A percentile compares a stretch with the other conserved stretches of the same genome.
phyloP scores from a whole-genome alignment of 371 early-diverging fungal species.

The Cokeromyces recurvatus region DNA sequence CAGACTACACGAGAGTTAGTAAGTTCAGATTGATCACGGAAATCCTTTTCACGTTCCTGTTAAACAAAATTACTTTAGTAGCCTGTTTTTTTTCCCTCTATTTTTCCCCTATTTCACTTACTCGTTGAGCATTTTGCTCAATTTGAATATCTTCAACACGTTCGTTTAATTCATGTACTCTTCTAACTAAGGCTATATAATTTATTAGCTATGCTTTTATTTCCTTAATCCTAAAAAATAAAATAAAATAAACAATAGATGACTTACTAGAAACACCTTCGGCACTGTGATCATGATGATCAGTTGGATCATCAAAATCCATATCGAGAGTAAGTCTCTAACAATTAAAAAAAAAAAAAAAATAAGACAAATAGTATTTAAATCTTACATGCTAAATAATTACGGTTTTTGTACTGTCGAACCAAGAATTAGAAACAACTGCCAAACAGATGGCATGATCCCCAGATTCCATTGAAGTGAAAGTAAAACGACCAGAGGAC shows the following conservation, averaged over 20 bases:
- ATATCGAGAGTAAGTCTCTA: slow-evolving; percentile 68
- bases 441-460: slow-evolving; percentile 87
- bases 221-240: too few species aligned
- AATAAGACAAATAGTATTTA: too few species aligned
- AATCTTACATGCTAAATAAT: slow-evolving; percentile 33
- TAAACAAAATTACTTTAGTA: background rate
- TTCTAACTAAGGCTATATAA: slow-evolving; percentile 57
- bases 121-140: slow-evolving; percentile 88
- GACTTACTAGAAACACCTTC: slow-evolving; percentile 52
- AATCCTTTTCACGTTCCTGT: slow-evolving; percentile 86
- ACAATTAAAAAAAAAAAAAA: too few species aligned
- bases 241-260: too few species aligned
- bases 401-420: slow-evolving; percentile 51
- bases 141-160: slow-evolving; percentile 79
- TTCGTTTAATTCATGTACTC: slow-evolving; percentile 76
- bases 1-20: slow-evolving; percentile 81
- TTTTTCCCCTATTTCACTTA: too few species aligned
- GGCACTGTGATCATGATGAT: slow-evolving; percentile 55
- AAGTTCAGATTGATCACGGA: slow-evolving; percentile 79
- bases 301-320: slow-evolving; percentile 68
- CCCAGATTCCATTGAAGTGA: slow-evolving; percentile 83
- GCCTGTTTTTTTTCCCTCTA: too few species aligned
- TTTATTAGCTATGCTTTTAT: too few species aligned
- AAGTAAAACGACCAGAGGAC: slow-evolving; percentile 76
- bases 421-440: slow-evolving; percentile 58